Evolutionary conservation across 495 filamentous ascomycete genomes (phyloP).

Genomic region (Daldinia childiae): DNA sequence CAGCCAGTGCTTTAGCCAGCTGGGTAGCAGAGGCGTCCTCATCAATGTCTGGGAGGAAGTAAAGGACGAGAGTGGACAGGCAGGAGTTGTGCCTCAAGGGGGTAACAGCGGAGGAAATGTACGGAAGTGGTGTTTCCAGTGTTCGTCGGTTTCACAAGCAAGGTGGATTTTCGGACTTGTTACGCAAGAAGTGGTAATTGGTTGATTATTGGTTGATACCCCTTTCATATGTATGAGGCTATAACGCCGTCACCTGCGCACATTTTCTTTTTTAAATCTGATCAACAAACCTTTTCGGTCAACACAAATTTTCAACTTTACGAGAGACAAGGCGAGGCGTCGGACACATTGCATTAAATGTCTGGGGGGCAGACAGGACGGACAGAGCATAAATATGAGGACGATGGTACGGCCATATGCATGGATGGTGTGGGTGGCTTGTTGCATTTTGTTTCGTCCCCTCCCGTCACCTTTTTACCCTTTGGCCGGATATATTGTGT

Average conservation of each 20-base stretch:
- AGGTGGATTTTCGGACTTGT: constrained; percentile 58
- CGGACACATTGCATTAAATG: constrained; percentile 37
- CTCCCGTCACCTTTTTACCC: not conserved
- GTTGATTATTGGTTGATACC: constrained; percentile 47
- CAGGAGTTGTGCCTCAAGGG: constrained; percentile 70
- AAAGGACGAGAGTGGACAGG: constrained; percentile 71
- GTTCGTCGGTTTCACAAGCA: constrained; percentile 54
- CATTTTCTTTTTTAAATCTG: constrained; percentile 10
- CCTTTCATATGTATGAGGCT: constrained; percentile 20
- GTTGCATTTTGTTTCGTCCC: constrained; percentile 28
- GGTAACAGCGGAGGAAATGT: constrained; percentile 79
- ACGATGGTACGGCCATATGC: constrained; percentile 24
- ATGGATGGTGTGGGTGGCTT: constrained; percentile 19
- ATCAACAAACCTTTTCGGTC: not conserved
- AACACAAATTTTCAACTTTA: constrained; percentile 14
- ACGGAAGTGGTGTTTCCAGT: constrained; percentile 85
- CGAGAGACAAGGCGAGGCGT: constrained; percentile 34
- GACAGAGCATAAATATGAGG: constrained; percentile 33
- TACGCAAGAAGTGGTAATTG: constrained; percentile 55
- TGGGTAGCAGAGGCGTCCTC: constrained; percentile 85
- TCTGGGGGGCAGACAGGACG: constrained; percentile 30
- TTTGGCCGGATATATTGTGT: constrained; percentile 12
- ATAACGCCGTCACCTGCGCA: not conserved
- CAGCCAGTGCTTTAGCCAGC: constrained; percentile 82
- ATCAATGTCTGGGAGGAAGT: constrained; percentile 87